phyloP scores from a whole-genome alignment of 2,329 filamentous ascomycete genomes.

The Aspergillus quadricinctus region DNA sequence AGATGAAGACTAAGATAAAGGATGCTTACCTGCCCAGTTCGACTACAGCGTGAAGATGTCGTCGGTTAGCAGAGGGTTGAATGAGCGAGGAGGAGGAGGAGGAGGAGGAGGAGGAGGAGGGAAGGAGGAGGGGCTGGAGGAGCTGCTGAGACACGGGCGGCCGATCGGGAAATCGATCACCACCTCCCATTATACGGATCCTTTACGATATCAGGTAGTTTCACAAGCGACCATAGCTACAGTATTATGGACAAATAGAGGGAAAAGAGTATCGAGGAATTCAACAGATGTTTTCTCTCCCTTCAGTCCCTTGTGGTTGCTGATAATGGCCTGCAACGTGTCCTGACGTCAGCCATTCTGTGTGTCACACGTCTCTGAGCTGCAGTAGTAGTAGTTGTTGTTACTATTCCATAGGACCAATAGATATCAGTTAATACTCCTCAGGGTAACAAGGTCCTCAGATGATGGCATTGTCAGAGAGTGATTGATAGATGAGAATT shows the following conservation, averaged over 20 bases:
- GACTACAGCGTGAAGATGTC: conserved; percentile 28
- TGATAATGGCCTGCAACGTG: neutral
- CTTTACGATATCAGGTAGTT: neutral
- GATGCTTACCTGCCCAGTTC: conserved; percentile 36
- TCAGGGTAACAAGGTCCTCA: too few relatives aligned
- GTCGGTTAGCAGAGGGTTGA: neutral
- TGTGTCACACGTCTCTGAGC: too few relatives aligned
- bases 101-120: neutral
- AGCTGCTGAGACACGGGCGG: neutral
- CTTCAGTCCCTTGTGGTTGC: neutral
- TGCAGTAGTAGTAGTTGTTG: too few relatives aligned
- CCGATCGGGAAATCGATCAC: neutral
- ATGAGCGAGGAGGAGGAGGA: neutral
- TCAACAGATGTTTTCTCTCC: too few relatives aligned
- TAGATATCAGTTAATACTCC: too few relatives aligned
- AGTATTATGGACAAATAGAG: neutral
- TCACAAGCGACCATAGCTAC: too few relatives aligned
- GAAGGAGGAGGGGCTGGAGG: neutral
- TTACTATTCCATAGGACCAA: too few relatives aligned
- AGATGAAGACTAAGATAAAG: neutral
- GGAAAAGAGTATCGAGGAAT: neutral
- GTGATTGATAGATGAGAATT: neutral
- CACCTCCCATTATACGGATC: neutral
- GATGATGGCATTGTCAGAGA: neutral
- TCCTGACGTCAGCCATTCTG: neutral